These are phyloP conservation scores for Solanum hybrid DNA, from an alignment of 305 asterid species.

Conservation along the genomic window DNA sequence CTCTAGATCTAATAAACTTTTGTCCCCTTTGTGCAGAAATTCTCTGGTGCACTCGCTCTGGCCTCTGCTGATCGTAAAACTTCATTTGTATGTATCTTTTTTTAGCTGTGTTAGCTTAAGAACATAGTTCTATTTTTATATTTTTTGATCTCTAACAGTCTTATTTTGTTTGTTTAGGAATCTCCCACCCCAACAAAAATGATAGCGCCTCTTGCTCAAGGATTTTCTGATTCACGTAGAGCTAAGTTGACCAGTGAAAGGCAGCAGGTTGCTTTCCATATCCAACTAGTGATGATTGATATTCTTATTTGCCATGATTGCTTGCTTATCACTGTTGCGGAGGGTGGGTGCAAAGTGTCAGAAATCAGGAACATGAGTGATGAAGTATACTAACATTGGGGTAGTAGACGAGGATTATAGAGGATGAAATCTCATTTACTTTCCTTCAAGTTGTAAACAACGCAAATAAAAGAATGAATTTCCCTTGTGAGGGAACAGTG, in stretches of 20 bases:
- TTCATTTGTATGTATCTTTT: constrained; percentile 46
- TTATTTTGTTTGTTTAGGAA: constrained; percentile 48
- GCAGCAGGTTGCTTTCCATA: constrained; percentile 53
- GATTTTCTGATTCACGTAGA: constrained; percentile 76
- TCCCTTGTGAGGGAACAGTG: not conserved
- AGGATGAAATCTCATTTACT: not conserved
- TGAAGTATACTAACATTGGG: not conserved
- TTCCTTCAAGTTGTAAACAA: not conserved
- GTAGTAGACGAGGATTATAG: not conserved
- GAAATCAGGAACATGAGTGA: not conserved
- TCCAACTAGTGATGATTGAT: not conserved
- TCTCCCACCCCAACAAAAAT: constrained; percentile 91
- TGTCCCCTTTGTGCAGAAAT: constrained; percentile 42
- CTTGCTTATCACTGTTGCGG: not conserved
- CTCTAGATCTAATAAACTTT: constrained; percentile 10
- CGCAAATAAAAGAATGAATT: not conserved
- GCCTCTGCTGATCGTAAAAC: constrained; percentile 63
- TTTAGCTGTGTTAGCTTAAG: constrained; percentile 5
- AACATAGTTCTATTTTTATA: not conserved
- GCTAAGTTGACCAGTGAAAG: constrained; percentile 62
- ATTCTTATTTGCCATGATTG: not conserved
- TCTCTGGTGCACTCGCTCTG: constrained; percentile 56
- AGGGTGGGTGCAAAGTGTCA: not conserved
- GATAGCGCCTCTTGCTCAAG: constrained; percentile 54
- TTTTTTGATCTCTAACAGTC: constrained; percentile 9